Evolutionary conservation across 306 rosid species (phyloP).

Genomic region (Comarum palustre): DNA sequence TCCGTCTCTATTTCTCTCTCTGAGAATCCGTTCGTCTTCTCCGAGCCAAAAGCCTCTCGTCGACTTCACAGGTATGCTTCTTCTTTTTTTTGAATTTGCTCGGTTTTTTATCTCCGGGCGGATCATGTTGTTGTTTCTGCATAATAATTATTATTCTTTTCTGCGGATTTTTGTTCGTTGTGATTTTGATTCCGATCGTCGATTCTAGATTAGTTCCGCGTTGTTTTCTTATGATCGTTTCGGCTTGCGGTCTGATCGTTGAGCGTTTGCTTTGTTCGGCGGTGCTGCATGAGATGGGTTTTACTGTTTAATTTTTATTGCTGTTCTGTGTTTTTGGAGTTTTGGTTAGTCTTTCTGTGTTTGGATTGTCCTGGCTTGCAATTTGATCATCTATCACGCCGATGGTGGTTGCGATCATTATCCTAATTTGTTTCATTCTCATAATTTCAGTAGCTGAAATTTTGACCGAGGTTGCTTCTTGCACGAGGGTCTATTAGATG

Average conservation of each 20-base stretch:
- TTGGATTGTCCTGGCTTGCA: not conserved
- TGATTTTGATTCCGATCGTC: constrained; percentile 22
- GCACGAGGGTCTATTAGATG: constrained; percentile 4
- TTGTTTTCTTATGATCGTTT: constrained; percentile 24
- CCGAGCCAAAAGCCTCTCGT: constrained; percentile 22
- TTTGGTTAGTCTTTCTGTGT: constrained; percentile 10
- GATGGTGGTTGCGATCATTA: not conserved
- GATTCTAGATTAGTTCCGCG: constrained; percentile 16
- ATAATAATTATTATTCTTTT: not conserved
- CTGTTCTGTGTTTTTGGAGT: not conserved
- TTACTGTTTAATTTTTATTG: not conserved
- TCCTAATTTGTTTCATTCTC: not conserved
- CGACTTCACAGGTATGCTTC: constrained; percentile 34
- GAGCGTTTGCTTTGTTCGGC: constrained; percentile 16
- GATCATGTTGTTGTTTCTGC: not conserved
- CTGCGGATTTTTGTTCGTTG: not conserved
- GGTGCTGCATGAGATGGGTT: not conserved
- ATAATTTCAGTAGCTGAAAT: not conserved
- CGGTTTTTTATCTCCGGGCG: not conserved
- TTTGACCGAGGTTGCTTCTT: not conserved
- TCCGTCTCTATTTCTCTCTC: constrained; percentile 17
- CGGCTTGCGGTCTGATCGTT: constrained; percentile 10
- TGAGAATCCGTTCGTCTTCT: constrained; percentile 22
- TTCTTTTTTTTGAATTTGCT: not conserved
- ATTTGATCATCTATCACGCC: not conserved